Evolutionary conservation across 2,329 filamentous ascomycete species (phyloP).

Genomic region (Penicillium sp.): DNA sequence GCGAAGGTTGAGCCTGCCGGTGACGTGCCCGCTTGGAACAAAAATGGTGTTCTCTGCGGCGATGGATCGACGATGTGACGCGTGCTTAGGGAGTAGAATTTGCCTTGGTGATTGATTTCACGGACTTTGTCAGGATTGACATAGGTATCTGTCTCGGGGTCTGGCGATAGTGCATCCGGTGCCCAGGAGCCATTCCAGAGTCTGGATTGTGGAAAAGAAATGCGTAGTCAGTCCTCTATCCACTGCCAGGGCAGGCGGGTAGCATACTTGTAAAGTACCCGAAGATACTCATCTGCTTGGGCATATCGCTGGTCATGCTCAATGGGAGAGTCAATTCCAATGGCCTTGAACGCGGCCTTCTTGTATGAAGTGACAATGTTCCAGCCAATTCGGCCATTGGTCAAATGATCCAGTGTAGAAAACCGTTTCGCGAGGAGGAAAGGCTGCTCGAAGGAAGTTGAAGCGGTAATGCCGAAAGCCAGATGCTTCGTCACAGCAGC

Average conservation of each 20-base stretch:
- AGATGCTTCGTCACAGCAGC: slow-evolving; percentile 68
- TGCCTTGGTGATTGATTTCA: slow-evolving; percentile 63
- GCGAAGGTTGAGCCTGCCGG: slow-evolving; percentile 61
- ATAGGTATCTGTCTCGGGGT: slow-evolving; percentile 60
- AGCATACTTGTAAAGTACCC: slow-evolving; percentile 62
- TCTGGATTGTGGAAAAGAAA: slow-evolving; percentile 32
- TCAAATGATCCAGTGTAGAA: slow-evolving; percentile 65
- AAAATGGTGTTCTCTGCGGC: slow-evolving; percentile 60
- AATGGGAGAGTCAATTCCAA: slow-evolving; percentile 60
- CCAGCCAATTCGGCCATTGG: slow-evolving; percentile 64
- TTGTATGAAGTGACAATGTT: slow-evolving; percentile 69
- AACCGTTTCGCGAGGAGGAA: slow-evolving; percentile 66
- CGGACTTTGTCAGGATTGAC: slow-evolving; percentile 63
- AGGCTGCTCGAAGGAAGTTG: slow-evolving; percentile 65
- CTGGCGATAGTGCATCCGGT: slow-evolving; percentile 59
- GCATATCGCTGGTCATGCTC: slow-evolving; percentile 65
- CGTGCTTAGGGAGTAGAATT: slow-evolving; percentile 55
- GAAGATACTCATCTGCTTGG: slow-evolving; percentile 65
- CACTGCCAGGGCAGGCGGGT: no score
- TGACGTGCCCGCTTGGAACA: slow-evolving; percentile 65
- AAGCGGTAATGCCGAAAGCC: slow-evolving; percentile 65
- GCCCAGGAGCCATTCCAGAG: slow-evolving; percentile 62
- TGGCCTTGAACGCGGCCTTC: slow-evolving; percentile 65
- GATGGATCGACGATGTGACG: slow-evolving; percentile 59
- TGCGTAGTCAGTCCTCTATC: neutral